Evolutionary conservation across 768 basidiomycete genomes (phyloP).

Genomic region (Naganishia friedmannii): DNA sequence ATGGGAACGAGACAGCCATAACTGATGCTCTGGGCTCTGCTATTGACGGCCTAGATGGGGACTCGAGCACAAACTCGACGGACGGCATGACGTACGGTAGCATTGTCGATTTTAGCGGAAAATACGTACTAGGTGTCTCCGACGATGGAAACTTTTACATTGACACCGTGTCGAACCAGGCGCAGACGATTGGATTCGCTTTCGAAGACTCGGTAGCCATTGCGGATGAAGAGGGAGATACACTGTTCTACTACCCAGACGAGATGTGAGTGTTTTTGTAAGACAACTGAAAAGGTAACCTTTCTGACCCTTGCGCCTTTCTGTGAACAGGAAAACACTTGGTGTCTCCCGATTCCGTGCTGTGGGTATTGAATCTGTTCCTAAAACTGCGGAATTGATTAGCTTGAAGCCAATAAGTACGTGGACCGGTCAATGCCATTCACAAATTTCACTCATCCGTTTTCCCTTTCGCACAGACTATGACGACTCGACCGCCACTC

Average conservation of each 20-base stretch:
- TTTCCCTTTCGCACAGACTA: slow-evolving; percentile 4
- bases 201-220: not conserved
- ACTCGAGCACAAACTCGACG: not conserved
- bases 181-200: not conserved
- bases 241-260: slow-evolving; percentile 28
- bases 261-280: slow-evolving; percentile 16
- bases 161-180: slow-evolving; percentile 1
- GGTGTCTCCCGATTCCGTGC: slow-evolving; percentile 6
- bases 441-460: not conserved
- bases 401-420: not conserved
- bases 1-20: not conserved
- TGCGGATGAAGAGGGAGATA: slow-evolving; percentile 2
- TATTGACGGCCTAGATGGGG: not conserved
- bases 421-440: not conserved
- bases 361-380: not conserved
- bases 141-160: slow-evolving; percentile 25
- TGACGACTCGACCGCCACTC: slow-evolving; percentile 9
- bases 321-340: not conserved
- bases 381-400: not conserved
- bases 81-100: not conserved
- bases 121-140: slow-evolving; percentile 1
- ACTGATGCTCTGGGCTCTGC: not conserved
- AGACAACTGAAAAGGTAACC: no score
- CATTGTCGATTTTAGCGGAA: slow-evolving; percentile 21
- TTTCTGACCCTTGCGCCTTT: not conserved